These are phyloP conservation scores for Pichia sp. DNA, from an alignment of 1,139 yeast species.

Conservation along the genomic window DNA sequence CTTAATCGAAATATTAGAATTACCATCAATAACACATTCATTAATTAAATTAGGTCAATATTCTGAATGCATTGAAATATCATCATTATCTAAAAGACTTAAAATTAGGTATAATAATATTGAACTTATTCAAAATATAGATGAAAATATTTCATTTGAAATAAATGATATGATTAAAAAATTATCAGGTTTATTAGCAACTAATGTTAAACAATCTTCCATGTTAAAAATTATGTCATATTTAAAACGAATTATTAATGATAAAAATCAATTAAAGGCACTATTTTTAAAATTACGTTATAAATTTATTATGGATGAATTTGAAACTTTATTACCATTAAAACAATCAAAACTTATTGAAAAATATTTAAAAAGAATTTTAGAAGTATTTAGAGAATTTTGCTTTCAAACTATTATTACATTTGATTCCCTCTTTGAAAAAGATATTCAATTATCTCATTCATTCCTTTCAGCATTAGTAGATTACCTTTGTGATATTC, in stretches of 20 bases:
- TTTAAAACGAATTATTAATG: constrained; percentile 46
- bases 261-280: constrained; percentile 34
- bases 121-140: constrained; percentile 48
- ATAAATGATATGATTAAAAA: constrained; percentile 61
- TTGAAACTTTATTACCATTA: constrained; percentile 51
- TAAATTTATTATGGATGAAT: constrained; percentile 54
- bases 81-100: constrained; percentile 63
- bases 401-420: constrained; percentile 68
- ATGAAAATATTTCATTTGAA: constrained; percentile 49
- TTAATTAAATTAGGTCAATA: constrained; percentile 85
- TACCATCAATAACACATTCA: constrained; percentile 77
- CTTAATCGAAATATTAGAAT: constrained; percentile 69
- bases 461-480: constrained; percentile 39
- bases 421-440: constrained; percentile 56
- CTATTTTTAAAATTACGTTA: constrained; percentile 51
- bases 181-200: constrained; percentile 60
- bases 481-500: constrained; percentile 29
- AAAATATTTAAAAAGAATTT: constrained; percentile 66
- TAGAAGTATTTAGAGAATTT: constrained; percentile 80
- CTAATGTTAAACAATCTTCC: constrained; percentile 72
- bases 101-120: constrained; percentile 63
- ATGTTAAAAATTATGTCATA: constrained; percentile 75
- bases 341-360: constrained; percentile 41
- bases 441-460: constrained; percentile 30
- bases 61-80: constrained; percentile 79